These are phyloP conservation scores for Theileria sp. DNA, from an alignment of 169 alveolate genomes.

Conservation along the genomic window DNA sequence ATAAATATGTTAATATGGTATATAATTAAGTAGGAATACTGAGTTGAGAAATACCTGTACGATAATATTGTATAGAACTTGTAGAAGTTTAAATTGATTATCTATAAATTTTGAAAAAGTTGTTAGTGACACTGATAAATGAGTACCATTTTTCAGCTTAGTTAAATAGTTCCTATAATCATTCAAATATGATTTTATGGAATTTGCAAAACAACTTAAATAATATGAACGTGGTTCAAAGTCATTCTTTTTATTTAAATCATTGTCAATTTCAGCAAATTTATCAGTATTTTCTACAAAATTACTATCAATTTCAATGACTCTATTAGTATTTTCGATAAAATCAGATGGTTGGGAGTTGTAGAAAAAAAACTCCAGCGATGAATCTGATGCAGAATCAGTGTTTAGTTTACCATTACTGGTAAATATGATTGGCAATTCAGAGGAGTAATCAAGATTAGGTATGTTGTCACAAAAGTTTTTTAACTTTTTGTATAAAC, in stretches of 20 bases:
- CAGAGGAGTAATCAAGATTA: slow-evolving; percentile 58
- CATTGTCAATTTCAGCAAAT: background rate
- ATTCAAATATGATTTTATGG: slow-evolving; percentile 63
- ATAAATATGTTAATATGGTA: background rate
- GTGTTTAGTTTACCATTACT: background rate
- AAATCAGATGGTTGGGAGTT: background rate
- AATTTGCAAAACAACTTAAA: slow-evolving; percentile 19
- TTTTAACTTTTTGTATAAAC: slow-evolving; percentile 24
- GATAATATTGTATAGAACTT: background rate
- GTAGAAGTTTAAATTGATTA: background rate
- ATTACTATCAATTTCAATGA: background rate
- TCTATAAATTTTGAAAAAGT: background rate
- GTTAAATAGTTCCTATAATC: slow-evolving; percentile 30
- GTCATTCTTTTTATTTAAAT: background rate
- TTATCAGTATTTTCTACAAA: background rate
- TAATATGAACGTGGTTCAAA: slow-evolving; percentile 53
- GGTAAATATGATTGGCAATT: background rate
- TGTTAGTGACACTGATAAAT: background rate
- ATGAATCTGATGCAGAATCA: background rate
- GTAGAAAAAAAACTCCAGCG: background rate
- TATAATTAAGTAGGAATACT: background rate
- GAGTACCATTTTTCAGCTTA: background rate
- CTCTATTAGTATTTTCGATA: background rate
- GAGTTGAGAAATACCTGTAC: background rate
- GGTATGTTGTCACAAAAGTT: slow-evolving; percentile 30